phyloP scores from a whole-genome alignment of 257 asterid genomes.

The Leonotis leonurus region DNA sequence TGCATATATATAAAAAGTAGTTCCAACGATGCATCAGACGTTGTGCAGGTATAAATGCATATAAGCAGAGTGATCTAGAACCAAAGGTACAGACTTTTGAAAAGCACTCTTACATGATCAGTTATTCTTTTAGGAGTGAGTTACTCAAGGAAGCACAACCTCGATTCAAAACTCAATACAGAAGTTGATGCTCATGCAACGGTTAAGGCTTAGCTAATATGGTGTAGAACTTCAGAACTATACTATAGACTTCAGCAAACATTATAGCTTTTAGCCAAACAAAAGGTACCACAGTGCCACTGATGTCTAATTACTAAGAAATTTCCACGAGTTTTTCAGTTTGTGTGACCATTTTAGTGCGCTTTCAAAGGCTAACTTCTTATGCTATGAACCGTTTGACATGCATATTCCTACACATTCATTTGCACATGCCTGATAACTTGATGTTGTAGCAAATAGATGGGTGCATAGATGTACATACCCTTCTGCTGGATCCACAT shows the following conservation, averaged over 20 bases:
- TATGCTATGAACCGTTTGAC: background rate
- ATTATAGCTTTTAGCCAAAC: background rate
- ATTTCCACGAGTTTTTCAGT: background rate
- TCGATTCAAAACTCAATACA: background rate
- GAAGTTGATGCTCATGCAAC: background rate
- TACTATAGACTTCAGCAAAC: background rate
- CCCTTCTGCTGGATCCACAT: constrained; percentile 65
- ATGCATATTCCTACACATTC: background rate
- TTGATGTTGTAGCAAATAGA: background rate
- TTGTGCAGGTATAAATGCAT: background rate
- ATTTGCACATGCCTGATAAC: constrained; percentile 4
- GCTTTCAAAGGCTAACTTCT: background rate
- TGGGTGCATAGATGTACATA: constrained; percentile 26
- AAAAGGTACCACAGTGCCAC: background rate
- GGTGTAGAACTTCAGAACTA: background rate
- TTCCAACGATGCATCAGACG: constrained; percentile 2
- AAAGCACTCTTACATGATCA: background rate
- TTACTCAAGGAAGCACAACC: background rate
- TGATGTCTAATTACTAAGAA: background rate
- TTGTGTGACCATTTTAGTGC: background rate
- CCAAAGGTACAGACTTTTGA: background rate
- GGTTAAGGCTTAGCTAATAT: background rate
- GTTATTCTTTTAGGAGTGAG: background rate
- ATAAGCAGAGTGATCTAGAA: background rate
- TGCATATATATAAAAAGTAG: constrained; percentile 20